phyloP scores from a whole-genome alignment of 495 filamentous ascomycete species.

The Xylaria scruposa region DNA sequence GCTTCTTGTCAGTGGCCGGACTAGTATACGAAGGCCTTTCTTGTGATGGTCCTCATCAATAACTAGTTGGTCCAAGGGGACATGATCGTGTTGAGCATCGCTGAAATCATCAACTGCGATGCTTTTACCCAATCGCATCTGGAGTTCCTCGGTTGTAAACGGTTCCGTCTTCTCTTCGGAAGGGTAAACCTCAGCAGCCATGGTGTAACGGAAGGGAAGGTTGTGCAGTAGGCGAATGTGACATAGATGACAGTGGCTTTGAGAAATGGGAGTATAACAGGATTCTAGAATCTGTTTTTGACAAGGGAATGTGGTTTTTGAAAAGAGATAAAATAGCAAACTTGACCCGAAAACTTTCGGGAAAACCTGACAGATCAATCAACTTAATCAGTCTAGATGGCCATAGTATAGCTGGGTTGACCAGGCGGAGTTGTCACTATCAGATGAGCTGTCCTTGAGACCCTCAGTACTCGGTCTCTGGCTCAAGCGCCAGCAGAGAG shows the following conservation, averaged over 20 bases:
- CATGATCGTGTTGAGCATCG: conserved; percentile 40
- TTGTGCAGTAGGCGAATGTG: conserved; percentile 8
- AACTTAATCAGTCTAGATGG: conserved; percentile 19
- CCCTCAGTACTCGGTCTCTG: conserved; percentile 26
- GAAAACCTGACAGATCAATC: conserved; percentile 24
- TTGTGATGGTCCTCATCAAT: conserved; percentile 50
- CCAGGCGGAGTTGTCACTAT: conserved; percentile 26
- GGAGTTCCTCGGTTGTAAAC: conserved; percentile 56
- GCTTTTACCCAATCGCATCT: conserved; percentile 44
- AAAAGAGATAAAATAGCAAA: conserved; percentile 25
- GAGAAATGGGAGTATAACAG: conserved; percentile 17
- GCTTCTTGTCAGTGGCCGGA: conserved; percentile 53
- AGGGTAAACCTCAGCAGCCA: conserved; percentile 47
- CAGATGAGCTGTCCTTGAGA: conserved; percentile 44
- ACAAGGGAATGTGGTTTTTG: conserved; percentile 20
- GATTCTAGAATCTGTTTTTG: not conserved
- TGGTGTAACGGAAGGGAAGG: conserved; percentile 31
- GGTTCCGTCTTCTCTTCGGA: conserved; percentile 60
- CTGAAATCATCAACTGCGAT: conserved; percentile 43
- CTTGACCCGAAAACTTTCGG: conserved; percentile 17
- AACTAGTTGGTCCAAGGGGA: conserved; percentile 53
- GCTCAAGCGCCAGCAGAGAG: conserved; percentile 28
- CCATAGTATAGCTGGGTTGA: conserved; percentile 13
- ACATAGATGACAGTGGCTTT: conserved; percentile 20
- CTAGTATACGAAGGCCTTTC: conserved; percentile 54